Evolutionary conservation across 257 asterid genomes (phyloP), one percentile per base, ranked within the genome.

Genomic region (Petunia secreta): DNA sequence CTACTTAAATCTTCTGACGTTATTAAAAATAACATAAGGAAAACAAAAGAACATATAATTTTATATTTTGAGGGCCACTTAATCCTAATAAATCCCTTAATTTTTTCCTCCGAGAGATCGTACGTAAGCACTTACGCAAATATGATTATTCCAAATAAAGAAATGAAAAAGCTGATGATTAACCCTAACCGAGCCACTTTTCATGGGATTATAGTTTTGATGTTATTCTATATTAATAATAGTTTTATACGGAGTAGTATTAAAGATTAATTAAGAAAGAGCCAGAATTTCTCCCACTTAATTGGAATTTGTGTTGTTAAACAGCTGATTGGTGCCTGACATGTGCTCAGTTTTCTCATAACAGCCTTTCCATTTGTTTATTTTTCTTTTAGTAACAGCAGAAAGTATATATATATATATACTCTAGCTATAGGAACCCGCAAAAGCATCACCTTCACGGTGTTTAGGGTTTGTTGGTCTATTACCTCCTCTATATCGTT

Each of bases 81-180:
- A 34, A 67, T 7, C 54, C 6, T n/a, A 40, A 66, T 15, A 41
- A 57, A 16, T 2, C 41, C n/a, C 37, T 8, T 44, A 68, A 43
- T 69, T 16, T 2, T 6, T 48, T 9, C 54, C 6, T 25, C 8
- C 1, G 62, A 1, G 15, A 40, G 53, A 71, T 43, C 60, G 64
- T 79, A 81, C 87, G 89, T 84, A 84, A 82, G 89, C 89, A 79
- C 87, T 88, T 86, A 83, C 91, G 91, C 75, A 81, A 65, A 4
- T 8, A 44, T 75, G 58, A 77, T 2, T 38, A 67, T 77, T 48
- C 44, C 74, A 40, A 43, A 58, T 13, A 57, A 67, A 67, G 6
- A 71, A 25, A 50, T 60, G 34, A 50, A 50, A 50, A 71, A 73
- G 44, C 44, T 46, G 44, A 3, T 48, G 3, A 73, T 71, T 71